Base-by-base conservation (phyloP, 1,284 basidiomycete genomes). In the Apiotrichum veenhuisii region DNA sequence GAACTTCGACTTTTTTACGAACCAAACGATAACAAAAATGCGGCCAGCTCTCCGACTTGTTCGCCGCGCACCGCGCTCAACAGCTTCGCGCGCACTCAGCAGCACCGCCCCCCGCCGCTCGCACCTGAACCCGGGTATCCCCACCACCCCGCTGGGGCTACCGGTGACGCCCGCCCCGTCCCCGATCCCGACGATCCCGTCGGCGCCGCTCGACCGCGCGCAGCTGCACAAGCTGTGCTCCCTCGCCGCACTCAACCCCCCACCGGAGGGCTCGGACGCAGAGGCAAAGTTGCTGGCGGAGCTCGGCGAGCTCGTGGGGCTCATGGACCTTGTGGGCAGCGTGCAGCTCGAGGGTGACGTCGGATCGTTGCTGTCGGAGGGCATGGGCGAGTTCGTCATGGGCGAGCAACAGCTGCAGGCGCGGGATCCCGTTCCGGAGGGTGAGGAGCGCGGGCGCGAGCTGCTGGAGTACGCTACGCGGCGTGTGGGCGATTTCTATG, bases 281-380 rank as follows among this genome's bases (percentile, higher is more conserved):
- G 62, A 61, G 47, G 34, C 52, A 3, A 18, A 26, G 38, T 50
- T 64, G n/a, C 40, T 57, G 7, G 52, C 43, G 7, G 62, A 57
- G 15, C 55, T 64, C 22, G 55, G 57, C 44, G 57, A 64, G 34
- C 62, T 64, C 30, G 49, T 64, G 22, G 57, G 59, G 5, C 57
- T 64, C n/a, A 64, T 64, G 62, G 62, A 64, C n/a, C 52, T 61
- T 33, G 62, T 64, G 12, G 36, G 30, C 44, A 41, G 36, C 5
- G 62, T 64, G 11, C 36, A 59, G 46, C 43, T 63, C 17, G 40
- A 41, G 15, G 37, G 34, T n/a, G 57, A 51, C 37, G 56, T 59
- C 20, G 55, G 46, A 22, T 45, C 25, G 22, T 55, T 63, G 12
- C 52, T 59, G 8, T 53, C 49, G 7, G 52, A 44, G 10, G 55